These are phyloP conservation scores for Chlorella ohadii DNA, from an alignment of 139 green algal genomes.

Conservation along the genomic window DNA sequence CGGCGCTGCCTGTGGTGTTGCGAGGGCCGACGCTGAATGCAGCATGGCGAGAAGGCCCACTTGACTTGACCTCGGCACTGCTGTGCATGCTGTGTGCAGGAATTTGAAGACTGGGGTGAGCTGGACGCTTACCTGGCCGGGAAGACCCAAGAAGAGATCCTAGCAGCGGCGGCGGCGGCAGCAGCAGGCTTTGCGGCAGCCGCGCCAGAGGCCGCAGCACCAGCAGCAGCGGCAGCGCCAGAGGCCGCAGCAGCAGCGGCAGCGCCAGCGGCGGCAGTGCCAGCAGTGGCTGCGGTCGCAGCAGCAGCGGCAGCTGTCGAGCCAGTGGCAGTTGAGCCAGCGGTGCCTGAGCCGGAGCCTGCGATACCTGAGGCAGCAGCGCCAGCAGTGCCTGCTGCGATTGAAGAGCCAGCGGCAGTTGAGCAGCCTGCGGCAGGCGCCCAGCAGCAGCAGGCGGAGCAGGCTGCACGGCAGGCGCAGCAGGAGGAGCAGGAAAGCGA, in stretches of 20 bases:
- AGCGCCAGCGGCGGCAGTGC: neutral
- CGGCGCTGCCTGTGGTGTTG: too few species aligned
- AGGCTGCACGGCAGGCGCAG: neutral
- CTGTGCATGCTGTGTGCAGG: too few species aligned
- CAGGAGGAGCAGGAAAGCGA: neutral
- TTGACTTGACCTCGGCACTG: too few species aligned
- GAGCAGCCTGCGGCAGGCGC: neutral
- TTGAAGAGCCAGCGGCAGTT: neutral
- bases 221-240: neutral
- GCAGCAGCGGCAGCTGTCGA: neutral
- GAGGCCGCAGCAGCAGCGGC: neutral
- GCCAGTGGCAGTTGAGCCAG: neutral
- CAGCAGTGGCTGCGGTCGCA: neutral
- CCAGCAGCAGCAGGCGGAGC: neutral
- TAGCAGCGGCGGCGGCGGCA: conserved; percentile 6
- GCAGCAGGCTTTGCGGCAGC: neutral
- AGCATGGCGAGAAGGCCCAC: too few species aligned
- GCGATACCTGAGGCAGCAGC: neutral
- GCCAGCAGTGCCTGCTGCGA: neutral
- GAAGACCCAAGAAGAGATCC: neutral
- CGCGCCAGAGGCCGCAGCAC: neutral
- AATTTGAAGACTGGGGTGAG: conserved; percentile 57
- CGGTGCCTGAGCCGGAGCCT: neutral
- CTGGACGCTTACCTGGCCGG: conserved; percentile 13
- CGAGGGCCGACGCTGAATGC: too few species aligned